Base-by-base conservation (phyloP, 441 rosid species). In the Pelargonium fulgidum region DNA sequence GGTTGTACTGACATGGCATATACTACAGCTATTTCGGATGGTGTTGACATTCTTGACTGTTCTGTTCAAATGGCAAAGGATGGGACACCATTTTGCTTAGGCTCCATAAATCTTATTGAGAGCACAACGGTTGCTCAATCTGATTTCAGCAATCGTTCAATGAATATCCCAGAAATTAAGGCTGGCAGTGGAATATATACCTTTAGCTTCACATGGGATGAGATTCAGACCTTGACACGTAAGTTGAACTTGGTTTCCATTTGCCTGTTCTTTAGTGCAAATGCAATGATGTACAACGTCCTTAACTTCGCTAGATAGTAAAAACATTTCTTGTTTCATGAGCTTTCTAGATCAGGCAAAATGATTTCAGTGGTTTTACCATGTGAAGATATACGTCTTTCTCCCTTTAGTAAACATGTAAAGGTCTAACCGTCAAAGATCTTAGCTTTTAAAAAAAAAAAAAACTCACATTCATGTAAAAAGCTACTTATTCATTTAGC, bases 11-110 rank as follows among this genome's bases (percentile, higher is more conserved):
- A 84, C 73, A 61, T 72, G 74, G 89, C 87, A 13, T 86, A 86
- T 75, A n/a, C 63, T 68, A 75, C 36, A 68, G 89, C 87, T 69
- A 77, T 73, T 62, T 10, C 36, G 0, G 83, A 86, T 7, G 85
- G 85, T 14, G 79, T 70, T 63, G 82, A 85, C 69, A 54, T 86
- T 75, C 61, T 86, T 44, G 87, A 86, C 73, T 86, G 87, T 64
- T 74, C 77, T 62, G 84, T 84, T 65, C 89, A 84, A 79, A 82
- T 84, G 76, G 76, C 89, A 7, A 72, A 73, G 70, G 87, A 82
- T 68, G 77, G 78, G 68, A 62, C 64, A 5, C 85, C 85, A 0
- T 75, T 84, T 79, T 86, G 86, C 74, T 67, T 86, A 66, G 22
- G 81, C 72, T 75, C 86, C 63, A 78, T 79, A 39, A 76, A 86